Evolutionary conservation across 163 green algal genomes (phyloP).

Genomic region (Scenedesmus sp.): DNA sequence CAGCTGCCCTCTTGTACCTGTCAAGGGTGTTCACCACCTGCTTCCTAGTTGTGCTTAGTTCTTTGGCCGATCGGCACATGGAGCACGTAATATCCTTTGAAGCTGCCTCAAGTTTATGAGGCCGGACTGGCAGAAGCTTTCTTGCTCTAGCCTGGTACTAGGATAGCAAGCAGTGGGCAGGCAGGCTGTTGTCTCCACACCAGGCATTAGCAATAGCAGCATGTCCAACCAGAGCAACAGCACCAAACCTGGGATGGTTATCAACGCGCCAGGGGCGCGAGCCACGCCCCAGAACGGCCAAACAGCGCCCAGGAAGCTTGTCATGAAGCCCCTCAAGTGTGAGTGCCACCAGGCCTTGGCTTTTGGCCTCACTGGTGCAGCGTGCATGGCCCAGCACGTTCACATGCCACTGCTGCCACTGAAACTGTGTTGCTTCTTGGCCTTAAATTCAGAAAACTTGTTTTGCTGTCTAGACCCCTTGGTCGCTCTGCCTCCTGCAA

Average conservation of each 20-base stretch:
- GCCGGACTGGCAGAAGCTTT: not conserved
- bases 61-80: not conserved
- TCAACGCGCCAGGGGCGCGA: constrained; percentile 34
- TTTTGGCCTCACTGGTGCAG: not conserved
- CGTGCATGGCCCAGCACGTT: not conserved
- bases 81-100: not conserved
- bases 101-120: not conserved
- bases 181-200: not conserved
- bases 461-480: not conserved
- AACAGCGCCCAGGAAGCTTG: constrained; percentile 75
- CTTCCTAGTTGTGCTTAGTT: not conserved
- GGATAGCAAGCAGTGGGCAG: not conserved
- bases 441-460: too few species aligned
- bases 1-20: not conserved
- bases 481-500: not conserved
- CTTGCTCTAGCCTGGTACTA: not conserved
- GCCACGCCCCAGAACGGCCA: constrained; percentile 41
- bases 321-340: constrained; percentile 89
- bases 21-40: not conserved
- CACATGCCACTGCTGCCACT: not conserved
- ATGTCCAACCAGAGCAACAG: constrained; percentile 31
- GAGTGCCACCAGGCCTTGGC: constrained; percentile 19
- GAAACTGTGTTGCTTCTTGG: too few species aligned
- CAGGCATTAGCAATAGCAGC: constrained; percentile 13
- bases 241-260: constrained; percentile 31